Conservation (phyloP, 768 basidiomycete genomes). For the Serendipita sp. region DNA sequence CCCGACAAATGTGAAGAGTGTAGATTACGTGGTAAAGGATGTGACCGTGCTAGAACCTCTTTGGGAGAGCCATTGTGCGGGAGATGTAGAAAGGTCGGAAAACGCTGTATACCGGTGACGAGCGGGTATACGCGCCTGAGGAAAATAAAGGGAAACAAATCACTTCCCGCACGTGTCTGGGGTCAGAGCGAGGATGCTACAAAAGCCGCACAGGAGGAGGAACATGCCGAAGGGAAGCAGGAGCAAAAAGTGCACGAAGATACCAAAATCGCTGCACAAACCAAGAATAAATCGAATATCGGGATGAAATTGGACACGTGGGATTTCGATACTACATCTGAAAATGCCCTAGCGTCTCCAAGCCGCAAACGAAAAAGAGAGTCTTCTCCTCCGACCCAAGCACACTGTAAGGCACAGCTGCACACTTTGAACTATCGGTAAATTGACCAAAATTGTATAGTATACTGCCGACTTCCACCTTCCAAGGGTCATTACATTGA, state of each 20-base stretch:
- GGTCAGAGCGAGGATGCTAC: neutral
- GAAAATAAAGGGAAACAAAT: neutral
- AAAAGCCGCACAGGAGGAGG: neutral
- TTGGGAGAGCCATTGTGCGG: neutral
- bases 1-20: slow-evolving; percentile 6
- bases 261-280: neutral
- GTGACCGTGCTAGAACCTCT: neutral
- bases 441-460: neutral
- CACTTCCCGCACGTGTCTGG: neutral
- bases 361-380: neutral
- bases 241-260: neutral
- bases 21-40: neutral
- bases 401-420: neutral
- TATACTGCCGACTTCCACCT: neutral
- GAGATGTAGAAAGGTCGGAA: neutral
- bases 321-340: neutral
- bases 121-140: neutral
- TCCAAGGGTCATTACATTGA: neutral
- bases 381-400: neutral
- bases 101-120: neutral
- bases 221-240: neutral
- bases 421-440: no score
- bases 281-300: neutral
- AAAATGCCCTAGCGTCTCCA: neutral
- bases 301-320: neutral